phyloP scores from a whole-genome alignment of 148 eudicot species.

The Polygonum maritimum region DNA sequence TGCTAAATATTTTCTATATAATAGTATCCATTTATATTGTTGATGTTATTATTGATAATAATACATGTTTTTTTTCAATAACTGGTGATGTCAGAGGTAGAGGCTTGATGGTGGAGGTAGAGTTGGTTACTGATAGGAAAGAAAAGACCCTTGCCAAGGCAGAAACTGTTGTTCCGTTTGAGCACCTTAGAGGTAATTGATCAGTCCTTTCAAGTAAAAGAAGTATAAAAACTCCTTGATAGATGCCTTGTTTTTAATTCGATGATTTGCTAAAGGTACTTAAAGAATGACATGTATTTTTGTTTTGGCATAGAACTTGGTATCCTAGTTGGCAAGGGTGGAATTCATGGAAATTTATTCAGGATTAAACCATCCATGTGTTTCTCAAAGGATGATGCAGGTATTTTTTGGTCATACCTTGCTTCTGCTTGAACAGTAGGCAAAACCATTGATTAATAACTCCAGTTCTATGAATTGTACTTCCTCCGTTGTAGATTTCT shows the following conservation, averaged over 20 bases:
- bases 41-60: not conserved
- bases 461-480: not conserved
- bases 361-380: constrained; percentile 99
- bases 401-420: constrained; percentile 19
- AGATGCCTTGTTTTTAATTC: not conserved
- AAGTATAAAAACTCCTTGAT: not conserved
- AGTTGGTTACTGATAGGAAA: constrained; percentile 71
- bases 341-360: constrained; percentile 90
- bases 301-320: constrained; percentile 57
- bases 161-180: constrained; percentile 74
- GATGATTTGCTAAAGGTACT: not conserved
- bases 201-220: not conserved
- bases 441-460: not conserved
- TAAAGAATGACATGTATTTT: not conserved
- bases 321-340: constrained; percentile 90
- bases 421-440: not conserved
- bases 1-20: not conserved
- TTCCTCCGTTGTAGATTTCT: constrained; percentile 55
- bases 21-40: not conserved
- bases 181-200: constrained; percentile 70
- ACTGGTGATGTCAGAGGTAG: constrained; percentile 96
- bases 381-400: constrained; percentile 84
- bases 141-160: constrained; percentile 83
- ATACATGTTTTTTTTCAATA: constrained; percentile 26
- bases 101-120: constrained; percentile 91